Evolutionary conservation across 768 basidiomycete genomes (phyloP), one percentile per base, ranked within the genome.

Genomic region (Tephrocybe sp.): DNA sequence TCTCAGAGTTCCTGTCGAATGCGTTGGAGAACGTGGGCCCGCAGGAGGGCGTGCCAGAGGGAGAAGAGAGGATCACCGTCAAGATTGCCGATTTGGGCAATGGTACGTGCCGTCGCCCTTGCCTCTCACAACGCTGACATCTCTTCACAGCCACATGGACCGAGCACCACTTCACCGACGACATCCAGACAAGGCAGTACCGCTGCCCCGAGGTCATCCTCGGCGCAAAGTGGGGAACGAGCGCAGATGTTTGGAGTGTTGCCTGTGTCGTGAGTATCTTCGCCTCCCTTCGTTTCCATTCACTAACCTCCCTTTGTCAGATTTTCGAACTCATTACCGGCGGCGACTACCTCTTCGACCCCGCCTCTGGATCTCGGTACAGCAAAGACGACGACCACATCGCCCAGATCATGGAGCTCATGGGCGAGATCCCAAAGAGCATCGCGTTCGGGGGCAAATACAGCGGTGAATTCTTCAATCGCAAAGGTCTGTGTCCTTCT

Each of bases 61-160:
- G 69, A 11, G 63, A 44, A 11, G 84, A 90, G 63, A 83, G 83
- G 65, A 97, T 98, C 55, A 98, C 94, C 5, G 97, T 99, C 46
- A 98, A 98, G 79, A 98, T 99, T 64, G 97, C 96, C 25, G 97
- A 99, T 79, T 71, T 99, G 47, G 97, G 97, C 7, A 98, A 98
- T 68, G 93, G 93, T 84, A 64, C n/a, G n/a, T n/a, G n/a, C n/a
- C 53, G 84, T 52, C 37, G 10, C 57, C 33, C 15, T 36, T 36
- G 9, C 34, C 15, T n/a, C 15, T 36, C 8, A 36, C 15, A 14
- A 36, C 15, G 34, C 7, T 36, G 11, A 12, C 43, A 37, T 45
- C n/a, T n/a, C n/a, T 49, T 45, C 18, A n/a, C 59, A 86, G 90
- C 90, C 9, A 92, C 90, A 1, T 91, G 90, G 90, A 83, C 83